Conservation (phyloP, 192 early-diverging fungal species). For the Mortierella antarctica region DNA sequence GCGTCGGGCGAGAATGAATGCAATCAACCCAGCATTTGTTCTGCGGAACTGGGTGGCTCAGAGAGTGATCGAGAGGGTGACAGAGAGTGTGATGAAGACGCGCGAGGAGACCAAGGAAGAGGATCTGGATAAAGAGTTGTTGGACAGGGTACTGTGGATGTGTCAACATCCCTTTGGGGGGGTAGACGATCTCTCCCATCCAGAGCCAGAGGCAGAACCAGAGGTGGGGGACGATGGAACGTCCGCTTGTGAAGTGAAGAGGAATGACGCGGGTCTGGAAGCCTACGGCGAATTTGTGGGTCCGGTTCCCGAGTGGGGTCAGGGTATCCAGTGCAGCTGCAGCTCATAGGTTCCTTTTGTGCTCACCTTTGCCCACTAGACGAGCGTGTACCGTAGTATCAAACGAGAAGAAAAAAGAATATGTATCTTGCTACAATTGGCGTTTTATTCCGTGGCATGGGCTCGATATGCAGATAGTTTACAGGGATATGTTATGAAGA, state of each 20-base stretch:
- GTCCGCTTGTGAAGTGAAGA: conserved; percentile 53
- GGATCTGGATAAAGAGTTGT: conserved; percentile 40
- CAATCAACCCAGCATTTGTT: conserved; percentile 79
- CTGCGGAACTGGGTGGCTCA: conserved; percentile 85
- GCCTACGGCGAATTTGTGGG: conserved; percentile 57
- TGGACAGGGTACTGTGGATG: conserved; percentile 60
- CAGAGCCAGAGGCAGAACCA: background rate
- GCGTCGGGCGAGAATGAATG: conserved; percentile 69
- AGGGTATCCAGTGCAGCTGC: conserved; percentile 76
- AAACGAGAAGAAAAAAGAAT: background rate
- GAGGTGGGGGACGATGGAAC: conserved; percentile 32
- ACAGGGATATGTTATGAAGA: background rate
- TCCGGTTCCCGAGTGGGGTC: conserved; percentile 70
- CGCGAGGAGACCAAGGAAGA: conserved; percentile 41
- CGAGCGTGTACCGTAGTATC: background rate
- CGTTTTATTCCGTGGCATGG: no score
- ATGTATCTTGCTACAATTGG: background rate
- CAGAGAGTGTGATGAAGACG: conserved; percentile 51
- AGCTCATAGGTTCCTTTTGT: conserved; percentile 62
- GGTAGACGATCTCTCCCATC: conserved; percentile 25
- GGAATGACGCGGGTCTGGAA: conserved; percentile 37
- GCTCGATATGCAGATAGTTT: no score
- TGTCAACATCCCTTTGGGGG: conserved; percentile 68
- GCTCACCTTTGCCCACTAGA: background rate
- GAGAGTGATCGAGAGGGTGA: conserved; percentile 67